Evolutionary conservation across 352 stramenopile genomes (phyloP).

Genomic region (Halophytophthora batemanensis): DNA sequence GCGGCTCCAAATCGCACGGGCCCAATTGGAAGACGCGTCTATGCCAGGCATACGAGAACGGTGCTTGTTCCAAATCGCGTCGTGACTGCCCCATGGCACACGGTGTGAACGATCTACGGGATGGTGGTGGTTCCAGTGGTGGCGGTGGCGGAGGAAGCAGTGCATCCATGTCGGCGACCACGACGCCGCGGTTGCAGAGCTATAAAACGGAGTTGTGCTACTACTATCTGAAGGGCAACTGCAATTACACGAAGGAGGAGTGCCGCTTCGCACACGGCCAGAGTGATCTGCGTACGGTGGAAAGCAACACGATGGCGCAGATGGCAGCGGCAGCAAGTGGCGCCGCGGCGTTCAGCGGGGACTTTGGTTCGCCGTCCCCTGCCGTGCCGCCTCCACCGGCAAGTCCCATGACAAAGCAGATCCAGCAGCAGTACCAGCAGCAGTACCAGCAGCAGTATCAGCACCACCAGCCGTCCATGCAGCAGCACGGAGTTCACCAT

Average conservation of each 20-base stretch:
- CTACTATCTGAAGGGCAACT: constrained; percentile 86
- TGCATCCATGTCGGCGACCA: constrained; percentile 31
- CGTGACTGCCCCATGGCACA: constrained; percentile 78
- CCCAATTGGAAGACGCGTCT: constrained; percentile 75
- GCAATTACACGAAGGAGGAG: constrained; percentile 87
- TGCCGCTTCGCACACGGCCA: constrained; percentile 86
- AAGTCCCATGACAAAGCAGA: constrained; percentile 41
- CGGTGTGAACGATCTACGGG: constrained; percentile 70
- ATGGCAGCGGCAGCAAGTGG: constrained; percentile 34
- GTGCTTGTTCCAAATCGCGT: constrained; percentile 66
- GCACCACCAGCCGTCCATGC: constrained; percentile 36
- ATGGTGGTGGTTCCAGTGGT: constrained; percentile 21
- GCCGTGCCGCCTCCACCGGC: constrained; percentile 23
- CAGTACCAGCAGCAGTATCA: constrained; percentile 66
- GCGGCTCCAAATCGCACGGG: constrained; percentile 21
- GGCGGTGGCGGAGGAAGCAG: constrained; percentile 20
- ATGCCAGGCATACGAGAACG: constrained; percentile 75
- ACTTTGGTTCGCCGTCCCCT: constrained; percentile 21
- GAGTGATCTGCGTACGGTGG: constrained; percentile 72
- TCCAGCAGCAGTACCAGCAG: constrained; percentile 62
- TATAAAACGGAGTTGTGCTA: constrained; percentile 90
- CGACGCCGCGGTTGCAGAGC: constrained; percentile 71
- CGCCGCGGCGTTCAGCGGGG: constrained; percentile 13
- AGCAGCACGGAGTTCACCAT: constrained; percentile 25
- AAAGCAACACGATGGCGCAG: constrained; percentile 79